Evolutionary conservation across 2,329 filamentous ascomycete genomes (phyloP).

Genomic region (Sphaerulina musiva): DNA sequence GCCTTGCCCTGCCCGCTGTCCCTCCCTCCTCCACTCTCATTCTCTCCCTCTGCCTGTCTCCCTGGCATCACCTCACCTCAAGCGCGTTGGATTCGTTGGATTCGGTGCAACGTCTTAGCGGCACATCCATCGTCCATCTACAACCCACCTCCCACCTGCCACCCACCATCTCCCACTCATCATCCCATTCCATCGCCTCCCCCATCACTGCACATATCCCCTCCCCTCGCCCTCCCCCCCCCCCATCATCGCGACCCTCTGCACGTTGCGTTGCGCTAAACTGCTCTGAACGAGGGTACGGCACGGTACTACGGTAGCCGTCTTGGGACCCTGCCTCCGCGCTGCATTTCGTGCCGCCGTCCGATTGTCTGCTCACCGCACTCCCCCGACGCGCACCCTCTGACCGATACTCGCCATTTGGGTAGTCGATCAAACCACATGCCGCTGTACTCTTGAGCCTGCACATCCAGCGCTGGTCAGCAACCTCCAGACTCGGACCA

Average conservation of each 20-base stretch:
- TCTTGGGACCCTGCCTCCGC: background rate
- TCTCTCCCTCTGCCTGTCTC: background rate
- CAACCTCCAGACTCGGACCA: slow-evolving; percentile 5
- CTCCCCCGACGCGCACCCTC: too few species aligned
- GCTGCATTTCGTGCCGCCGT: background rate
- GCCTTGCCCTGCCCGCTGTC: too few species aligned
- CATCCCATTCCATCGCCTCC: background rate
- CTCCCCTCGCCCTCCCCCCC: too few species aligned
- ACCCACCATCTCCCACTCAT: too few species aligned
- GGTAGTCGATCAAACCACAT: background rate
- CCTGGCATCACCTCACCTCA: too few species aligned
- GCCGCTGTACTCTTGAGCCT: background rate
- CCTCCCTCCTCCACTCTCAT: background rate
- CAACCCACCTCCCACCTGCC: too few species aligned
- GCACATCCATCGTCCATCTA: background rate
- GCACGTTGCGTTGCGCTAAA: background rate
- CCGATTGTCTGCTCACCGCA: background rate
- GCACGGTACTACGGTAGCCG: background rate
- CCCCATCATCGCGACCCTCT: background rate
- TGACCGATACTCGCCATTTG: too few species aligned
- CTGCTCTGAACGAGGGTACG: background rate
- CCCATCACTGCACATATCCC: background rate
- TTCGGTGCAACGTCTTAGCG: background rate
- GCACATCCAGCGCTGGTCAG: background rate
- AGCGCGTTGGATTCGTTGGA: background rate